phyloP scores from a whole-genome alignment of 2,329 filamentous ascomycete genomes.

The Ophiocordyceps sinensis region DNA sequence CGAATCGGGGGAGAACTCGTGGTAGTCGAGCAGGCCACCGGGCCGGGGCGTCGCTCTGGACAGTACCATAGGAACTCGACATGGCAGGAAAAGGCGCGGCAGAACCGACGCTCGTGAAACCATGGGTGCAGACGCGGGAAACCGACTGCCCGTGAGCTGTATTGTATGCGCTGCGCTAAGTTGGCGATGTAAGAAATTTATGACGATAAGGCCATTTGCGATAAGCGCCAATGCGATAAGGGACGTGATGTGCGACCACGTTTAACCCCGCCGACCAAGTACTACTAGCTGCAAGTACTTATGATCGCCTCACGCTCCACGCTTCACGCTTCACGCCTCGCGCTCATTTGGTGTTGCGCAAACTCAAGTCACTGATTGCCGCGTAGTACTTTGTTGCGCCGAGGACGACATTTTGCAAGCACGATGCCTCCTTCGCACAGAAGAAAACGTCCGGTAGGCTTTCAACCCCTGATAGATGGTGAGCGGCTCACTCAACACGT shows the following conservation, averaged over 20 bases:
- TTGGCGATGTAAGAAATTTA: conserved; percentile 9
- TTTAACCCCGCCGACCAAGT: too few species aligned
- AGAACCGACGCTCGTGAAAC: conserved; percentile 17
- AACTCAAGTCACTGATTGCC: too few species aligned
- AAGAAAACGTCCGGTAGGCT: conserved; percentile 16
- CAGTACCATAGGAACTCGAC: conserved; percentile 14
- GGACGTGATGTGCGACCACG: too few species aligned
- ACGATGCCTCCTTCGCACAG: conserved; percentile 18
- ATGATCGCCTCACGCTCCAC: too few species aligned
- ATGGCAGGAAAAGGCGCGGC: conserved; percentile 20
- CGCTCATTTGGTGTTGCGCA: too few species aligned
- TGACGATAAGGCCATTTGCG: conserved; percentile 7
- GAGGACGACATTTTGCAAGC: too few species aligned
- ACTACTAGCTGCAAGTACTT: too few species aligned
- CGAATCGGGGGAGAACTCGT: conserved; percentile 1
- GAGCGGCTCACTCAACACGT: not conserved
- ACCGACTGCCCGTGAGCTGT: not conserved
- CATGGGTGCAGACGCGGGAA: conserved; percentile 12
- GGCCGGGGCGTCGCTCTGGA: conserved; percentile 5
- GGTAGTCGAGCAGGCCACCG: conserved; percentile 4
- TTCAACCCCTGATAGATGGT: not conserved
- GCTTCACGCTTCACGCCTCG: too few species aligned
- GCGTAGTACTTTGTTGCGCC: too few species aligned
- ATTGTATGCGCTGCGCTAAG: not conserved
- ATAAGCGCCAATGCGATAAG: conserved; percentile 9